Evolutionary conservation across 1,139 yeast species (phyloP), one percentile per base, ranked within the genome.

Genomic region (Sugiyamaella pinicola): DNA sequence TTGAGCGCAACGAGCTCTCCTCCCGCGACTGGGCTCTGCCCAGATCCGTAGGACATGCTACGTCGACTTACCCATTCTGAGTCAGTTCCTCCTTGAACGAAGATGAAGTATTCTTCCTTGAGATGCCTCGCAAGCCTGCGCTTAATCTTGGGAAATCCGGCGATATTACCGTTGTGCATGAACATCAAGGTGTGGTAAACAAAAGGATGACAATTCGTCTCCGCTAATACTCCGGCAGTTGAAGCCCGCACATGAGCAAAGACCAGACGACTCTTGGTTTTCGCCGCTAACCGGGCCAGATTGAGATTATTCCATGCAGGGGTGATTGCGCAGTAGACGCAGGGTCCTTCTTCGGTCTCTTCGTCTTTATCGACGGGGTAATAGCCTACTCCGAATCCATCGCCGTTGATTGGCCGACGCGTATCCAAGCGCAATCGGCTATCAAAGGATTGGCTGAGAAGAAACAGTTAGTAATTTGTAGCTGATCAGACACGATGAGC

Each of bases 181-280:
- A 93, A 93, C 87, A 93, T 87, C 47, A 91, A 74, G 49, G 83
- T 83, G 55, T 93, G 95, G 67, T 81, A 90, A 2, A 87, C 84
- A 70, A 91, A 74, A 22, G 98, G 98, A 68, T 93, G 99, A 71
- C 98, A 93, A 71, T 93, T 93, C 1, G 96, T 90, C 67, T 93
- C 98, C 4, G 96, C 81, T 29, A 93, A 73, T 1, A 87, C 95
- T 35, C 99, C 99, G 57, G 95, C 90, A 0, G 99, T 93, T 1
- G 96, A 87, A 0, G 99, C 99, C 54, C 99, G 72, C 1, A 93
- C 98, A 69, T 93, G 99, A 1, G 95, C 99, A 74, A 93, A 93
- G 3, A 93, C 91, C 49, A 91, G 72, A 47, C 78, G 78, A 3
- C 96, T 85, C 66, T 86, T 83, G 2, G 99, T 93, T 73, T 93